Conservation (phyloP, 495 filamentous ascomycete species). For the Xylaria scruposa region DNA sequence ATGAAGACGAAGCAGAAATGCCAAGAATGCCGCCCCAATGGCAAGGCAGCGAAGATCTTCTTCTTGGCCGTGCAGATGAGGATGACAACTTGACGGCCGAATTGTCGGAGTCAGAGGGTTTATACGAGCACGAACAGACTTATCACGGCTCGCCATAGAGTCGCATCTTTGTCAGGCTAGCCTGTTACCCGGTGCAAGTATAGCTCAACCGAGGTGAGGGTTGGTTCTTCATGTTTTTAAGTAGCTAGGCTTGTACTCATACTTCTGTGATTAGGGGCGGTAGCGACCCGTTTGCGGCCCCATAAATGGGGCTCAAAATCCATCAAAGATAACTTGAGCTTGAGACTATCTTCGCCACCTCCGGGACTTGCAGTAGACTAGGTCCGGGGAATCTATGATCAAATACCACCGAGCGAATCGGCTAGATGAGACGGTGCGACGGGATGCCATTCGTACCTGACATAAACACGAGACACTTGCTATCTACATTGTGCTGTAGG, state of each 20-base stretch:
- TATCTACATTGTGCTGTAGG: neutral
- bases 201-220: slow-evolving; percentile 15
- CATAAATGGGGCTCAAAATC: slow-evolving; percentile 7
- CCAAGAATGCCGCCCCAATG: slow-evolving; percentile 56
- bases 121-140: slow-evolving; percentile 7
- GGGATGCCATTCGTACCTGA: neutral
- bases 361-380: slow-evolving; percentile 2
- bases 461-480: neutral
- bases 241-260: slow-evolving; percentile 3
- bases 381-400: slow-evolving; percentile 6
- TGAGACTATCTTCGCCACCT: neutral
- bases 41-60: slow-evolving; percentile 60
- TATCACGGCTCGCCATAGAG: slow-evolving; percentile 18
- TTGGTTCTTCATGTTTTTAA: slow-evolving; percentile 1
- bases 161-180: slow-evolving; percentile 10
- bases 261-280: neutral
- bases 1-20: slow-evolving; percentile 54
- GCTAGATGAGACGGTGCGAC: slow-evolving; percentile 2
- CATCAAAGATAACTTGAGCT: neutral
- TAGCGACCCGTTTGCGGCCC: slow-evolving; percentile 6
- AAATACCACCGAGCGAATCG: slow-evolving; percentile 15
- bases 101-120: slow-evolving; percentile 13
- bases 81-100: slow-evolving; percentile 31
- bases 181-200: slow-evolving; percentile 13
- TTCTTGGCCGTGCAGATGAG: slow-evolving; percentile 47